Percentiles rank a stretch among this genome's conserved stretches.
phyloP scores from a whole-genome alignment of 2,329 filamentous ascomycete species.

The Fusarium sp. region DNA sequence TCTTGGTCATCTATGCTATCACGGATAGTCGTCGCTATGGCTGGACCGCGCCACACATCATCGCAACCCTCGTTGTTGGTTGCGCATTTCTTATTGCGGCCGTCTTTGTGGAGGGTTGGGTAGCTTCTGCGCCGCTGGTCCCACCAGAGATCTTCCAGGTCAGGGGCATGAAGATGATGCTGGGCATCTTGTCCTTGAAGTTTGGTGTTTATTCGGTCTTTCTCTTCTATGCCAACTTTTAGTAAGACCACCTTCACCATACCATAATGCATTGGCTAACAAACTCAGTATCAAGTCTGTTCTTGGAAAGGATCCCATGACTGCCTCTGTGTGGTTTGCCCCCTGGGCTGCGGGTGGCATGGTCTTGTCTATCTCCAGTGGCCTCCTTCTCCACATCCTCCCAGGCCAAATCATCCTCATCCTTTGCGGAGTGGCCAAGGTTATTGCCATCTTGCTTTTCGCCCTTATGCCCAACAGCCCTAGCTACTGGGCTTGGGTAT shows the following conservation, averaged over 20 bases:
- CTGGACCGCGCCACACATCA: slow-evolving; percentile 74
- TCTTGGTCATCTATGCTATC: slow-evolving; percentile 75
- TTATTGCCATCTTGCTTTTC: slow-evolving; percentile 64
- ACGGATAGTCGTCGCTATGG: slow-evolving; percentile 71
- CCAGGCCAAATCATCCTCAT: slow-evolving; percentile 63
- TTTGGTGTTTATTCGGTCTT: slow-evolving; percentile 68
- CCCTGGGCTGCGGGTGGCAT: slow-evolving; percentile 69
- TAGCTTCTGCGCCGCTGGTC: slow-evolving; percentile 69
- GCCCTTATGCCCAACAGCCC: slow-evolving; percentile 63
- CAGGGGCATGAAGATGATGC: slow-evolving; percentile 67
- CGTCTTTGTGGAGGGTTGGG: slow-evolving; percentile 72
- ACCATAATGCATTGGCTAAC: neutral
- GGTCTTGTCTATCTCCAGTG: slow-evolving; percentile 62
- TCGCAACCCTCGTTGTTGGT: slow-evolving; percentile 67
- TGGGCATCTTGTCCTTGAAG: slow-evolving; percentile 60
- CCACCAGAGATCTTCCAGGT: slow-evolving; percentile 72
- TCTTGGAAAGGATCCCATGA: slow-evolving; percentile 60
- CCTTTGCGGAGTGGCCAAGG: slow-evolving; percentile 60
- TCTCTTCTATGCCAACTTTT: slow-evolving; percentile 71
- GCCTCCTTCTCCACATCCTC: slow-evolving; percentile 64
- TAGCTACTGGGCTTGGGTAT: slow-evolving; percentile 71
- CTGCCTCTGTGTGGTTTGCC: slow-evolving; percentile 66
- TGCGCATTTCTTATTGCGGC: slow-evolving; percentile 62
- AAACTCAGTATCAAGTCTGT: slow-evolving; percentile 60
- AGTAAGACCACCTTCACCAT: slow-evolving; percentile 55